Conservation (phyloP, 768 basidiomycete genomes). For the Boletus insuetus region DNA sequence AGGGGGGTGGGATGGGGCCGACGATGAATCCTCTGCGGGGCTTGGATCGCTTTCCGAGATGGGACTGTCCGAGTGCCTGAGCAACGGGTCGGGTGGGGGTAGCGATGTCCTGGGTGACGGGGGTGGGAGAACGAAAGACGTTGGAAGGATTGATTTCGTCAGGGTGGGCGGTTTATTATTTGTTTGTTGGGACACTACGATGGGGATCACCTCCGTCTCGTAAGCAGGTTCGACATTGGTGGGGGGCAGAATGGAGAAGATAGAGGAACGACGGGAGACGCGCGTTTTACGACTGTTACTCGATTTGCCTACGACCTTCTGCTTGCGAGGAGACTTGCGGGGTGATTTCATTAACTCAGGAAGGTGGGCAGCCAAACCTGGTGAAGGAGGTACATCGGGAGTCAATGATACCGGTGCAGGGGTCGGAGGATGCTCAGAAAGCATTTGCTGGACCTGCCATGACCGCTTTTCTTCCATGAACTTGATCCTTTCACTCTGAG, state of each 20-base stretch:
- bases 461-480: conserved; percentile 68
- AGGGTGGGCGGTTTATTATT: conserved; percentile 23
- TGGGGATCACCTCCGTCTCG: conserved; percentile 50
- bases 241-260: conserved; percentile 35
- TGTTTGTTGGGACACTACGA: conserved; percentile 22
- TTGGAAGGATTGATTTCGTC: conserved; percentile 54
- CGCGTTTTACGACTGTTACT: conserved; percentile 42
- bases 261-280: conserved; percentile 47
- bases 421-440: conserved; percentile 53
- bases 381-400: conserved; percentile 10
- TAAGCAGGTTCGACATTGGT: conserved; percentile 42
- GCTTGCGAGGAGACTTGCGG: conserved; percentile 45
- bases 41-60: conserved; percentile 12
- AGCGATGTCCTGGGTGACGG: conserved; percentile 70
- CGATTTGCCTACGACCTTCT: conserved; percentile 46
- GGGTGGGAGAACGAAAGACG: conserved; percentile 74
- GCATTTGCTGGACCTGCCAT: conserved; percentile 67
- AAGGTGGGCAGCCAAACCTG: conserved; percentile 22
- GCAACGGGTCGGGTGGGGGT: conserved; percentile 40
- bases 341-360: conserved; percentile 39
- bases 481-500: conserved; percentile 57
- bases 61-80: conserved; percentile 24
- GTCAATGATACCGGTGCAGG: conserved; percentile 23
- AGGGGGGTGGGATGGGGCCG: background rate
- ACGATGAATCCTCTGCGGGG: background rate